Evolutionary conservation across 2,329 filamentous ascomycete genomes (phyloP), one percentile per base, ranked within the genome.

Genomic region (Harringtonia aguacate): DNA sequence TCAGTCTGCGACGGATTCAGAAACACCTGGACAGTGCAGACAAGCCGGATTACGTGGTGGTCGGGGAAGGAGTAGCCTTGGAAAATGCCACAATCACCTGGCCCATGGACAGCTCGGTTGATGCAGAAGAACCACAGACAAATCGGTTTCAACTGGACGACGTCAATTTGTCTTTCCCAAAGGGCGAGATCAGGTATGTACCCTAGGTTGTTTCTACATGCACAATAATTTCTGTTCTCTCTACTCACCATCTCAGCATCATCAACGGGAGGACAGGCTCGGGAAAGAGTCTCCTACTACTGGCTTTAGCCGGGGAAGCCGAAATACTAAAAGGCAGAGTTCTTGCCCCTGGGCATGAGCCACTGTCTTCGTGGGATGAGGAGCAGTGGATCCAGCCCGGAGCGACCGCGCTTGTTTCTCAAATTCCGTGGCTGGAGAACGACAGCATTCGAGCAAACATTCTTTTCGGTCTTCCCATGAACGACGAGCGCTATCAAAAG

Each of bases 401-500:
- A 3, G 74, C 81, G 2, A 72, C 88, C 39, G 85, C 85, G 0
- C 90, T 80, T 52, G 82, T 89, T 29, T 77, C 81, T 1, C 84
- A 89, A 56, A 86, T 84, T 8, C 85, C 86, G 0, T 92, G 85
- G 86, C 85, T 92, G 39, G 85, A 90, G 56, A 90, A 89, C 53
- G 83, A 81, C 1, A 84, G 78, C 7, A 79, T 94, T 48, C 78
- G 74, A 45, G 79, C 87, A 36, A 94, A 92, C 52, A 83, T 92
- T 41, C 60, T 86, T 0, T 92, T 90, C 49, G 84, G 84, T 0
- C 65, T 89, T 3, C 84, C 84, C 0, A 74, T 72, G 27, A 74
- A 87, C 44, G 66, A 79, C 46, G 65, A 71, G n/a, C 75, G 86
- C 33, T 92, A 90, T 56, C 64, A 69, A 2, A 76, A 79, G 52